These are phyloP conservation scores for Kuraishia capsulata DNA, from an alignment of 805 yeast species.

Conservation along the genomic window DNA sequence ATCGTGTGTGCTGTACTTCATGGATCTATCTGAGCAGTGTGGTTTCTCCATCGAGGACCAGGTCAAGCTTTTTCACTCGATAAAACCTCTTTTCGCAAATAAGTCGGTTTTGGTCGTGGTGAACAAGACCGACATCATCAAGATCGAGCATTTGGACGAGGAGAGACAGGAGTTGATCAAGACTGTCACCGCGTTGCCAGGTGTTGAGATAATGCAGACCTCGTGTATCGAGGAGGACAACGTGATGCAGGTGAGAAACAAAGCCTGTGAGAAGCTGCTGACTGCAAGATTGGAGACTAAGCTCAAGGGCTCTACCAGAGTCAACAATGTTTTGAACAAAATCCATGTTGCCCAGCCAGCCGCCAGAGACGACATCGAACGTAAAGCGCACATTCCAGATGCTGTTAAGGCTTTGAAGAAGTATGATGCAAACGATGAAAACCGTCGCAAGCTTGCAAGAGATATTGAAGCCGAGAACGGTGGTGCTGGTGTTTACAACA, in stretches of 20 bases:
- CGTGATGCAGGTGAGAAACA: conserved; percentile 91
- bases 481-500: conserved; percentile 97
- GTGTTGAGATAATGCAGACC: conserved; percentile 87
- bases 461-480: conserved; percentile 93
- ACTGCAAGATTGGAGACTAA: conserved; percentile 96
- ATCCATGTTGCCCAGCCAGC: conserved; percentile 91
- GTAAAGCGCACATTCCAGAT: conserved; percentile 81
- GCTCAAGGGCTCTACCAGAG: conserved; percentile 86
- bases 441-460: conserved; percentile 71
- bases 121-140: conserved; percentile 89
- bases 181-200: conserved; percentile 55
- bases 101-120: conserved; percentile 92
- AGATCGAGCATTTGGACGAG: conserved; percentile 71
- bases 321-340: conserved; percentile 82
- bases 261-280: conserved; percentile 93
- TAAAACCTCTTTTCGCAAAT: conserved; percentile 95
- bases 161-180: conserved; percentile 66
- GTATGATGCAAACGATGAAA: conserved; percentile 74
- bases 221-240: conserved; percentile 94
- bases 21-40: conserved; percentile 99
- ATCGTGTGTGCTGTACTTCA: conserved; percentile 91
- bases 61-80: conserved; percentile 92
- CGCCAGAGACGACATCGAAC: conserved; percentile 75
- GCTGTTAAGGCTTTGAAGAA: conserved; percentile 49
- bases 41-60: conserved; percentile 97